Evolutionary conservation across 2,329 filamentous ascomycete genomes (phyloP), one percentile per base, ranked within the genome.

Genomic region (Hymenoscyphus salicellus): DNA sequence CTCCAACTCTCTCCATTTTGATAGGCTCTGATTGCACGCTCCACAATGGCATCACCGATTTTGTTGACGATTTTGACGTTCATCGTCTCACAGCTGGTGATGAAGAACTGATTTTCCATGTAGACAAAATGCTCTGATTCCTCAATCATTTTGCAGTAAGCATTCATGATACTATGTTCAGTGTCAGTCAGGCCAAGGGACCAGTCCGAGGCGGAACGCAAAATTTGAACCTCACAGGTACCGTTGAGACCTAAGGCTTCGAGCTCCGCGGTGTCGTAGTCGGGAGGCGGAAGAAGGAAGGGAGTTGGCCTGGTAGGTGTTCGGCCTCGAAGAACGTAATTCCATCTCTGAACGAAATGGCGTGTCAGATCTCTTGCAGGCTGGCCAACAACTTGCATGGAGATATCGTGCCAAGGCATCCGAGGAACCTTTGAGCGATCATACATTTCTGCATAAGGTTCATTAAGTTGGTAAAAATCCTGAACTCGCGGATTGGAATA

Each of bases 391-490:
- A 99, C 89, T 77, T 98, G 95, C 95, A 99, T 98, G 2, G 90
- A 88, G 67, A 99, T 93, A 76, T 99, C 95, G 74, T 99, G 95
- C 95, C 95, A 99, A 1, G 95, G 94, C 95, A 98, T 99, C 67
- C 95, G 84, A 1, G 95, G 93, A 20, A 94, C 86, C 75, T 90
- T 90, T 66, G 87, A 89, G 63, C 95, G 89, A 77, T 98, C 92
- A 74, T 98, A 99, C 95, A 98, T 98, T 77, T 99, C 95, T 74
- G 97, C 95, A 73, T 98, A 98, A 1, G 95, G 95, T 76, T 96
- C 92, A 74, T 95, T 90, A 30, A 99, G 85, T 64, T 89, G 87
- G 80, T 92, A 97, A 75, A 99, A 99, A 76, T 99, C 95, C 72
- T 96, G 91, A 2, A 97, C 92, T 71, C 95, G 85, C 20, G 95